Conservation (phyloP, 2,329 filamentous ascomycete species). For the Epichloe festucae region DNA sequence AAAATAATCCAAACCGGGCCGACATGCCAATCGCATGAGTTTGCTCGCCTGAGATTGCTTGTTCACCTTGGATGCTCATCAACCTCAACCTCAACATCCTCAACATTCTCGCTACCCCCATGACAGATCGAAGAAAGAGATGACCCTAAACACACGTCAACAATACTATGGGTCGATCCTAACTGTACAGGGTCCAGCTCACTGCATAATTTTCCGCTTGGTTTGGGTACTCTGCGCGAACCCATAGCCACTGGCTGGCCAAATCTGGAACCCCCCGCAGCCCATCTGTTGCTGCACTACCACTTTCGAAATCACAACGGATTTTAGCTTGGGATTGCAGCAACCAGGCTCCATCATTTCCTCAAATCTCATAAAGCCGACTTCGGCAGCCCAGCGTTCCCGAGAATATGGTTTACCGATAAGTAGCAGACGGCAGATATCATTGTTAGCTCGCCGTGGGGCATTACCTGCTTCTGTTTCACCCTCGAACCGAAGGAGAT, state of each 20-base stretch:
- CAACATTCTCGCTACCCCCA: neutral
- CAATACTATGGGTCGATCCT: neutral
- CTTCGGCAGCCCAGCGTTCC: neutral
- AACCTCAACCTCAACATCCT: neutral
- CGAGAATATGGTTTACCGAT: neutral
- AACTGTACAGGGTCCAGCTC: too few species aligned
- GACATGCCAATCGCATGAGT: neutral
- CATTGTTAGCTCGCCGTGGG: neutral
- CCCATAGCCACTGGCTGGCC: neutral
- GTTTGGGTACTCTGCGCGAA: neutral
- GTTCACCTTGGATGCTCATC: neutral
- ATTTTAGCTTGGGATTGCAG: neutral
- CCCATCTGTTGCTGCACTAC: neutral
- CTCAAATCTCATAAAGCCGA: neutral
- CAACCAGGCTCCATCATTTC: neutral
- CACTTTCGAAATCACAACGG: neutral
- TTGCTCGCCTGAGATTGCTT: neutral
- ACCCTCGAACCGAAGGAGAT: neutral
- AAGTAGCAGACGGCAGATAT: neutral
- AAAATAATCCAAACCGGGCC: neutral
- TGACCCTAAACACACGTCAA: neutral
- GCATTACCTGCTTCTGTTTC: neutral
- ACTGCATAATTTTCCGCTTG: neutral
- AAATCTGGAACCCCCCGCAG: neutral
- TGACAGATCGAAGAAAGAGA: neutral